Conservation (phyloP, 2,329 filamentous ascomycete genomes). For the Colletotrichum brevisporum region DNA sequence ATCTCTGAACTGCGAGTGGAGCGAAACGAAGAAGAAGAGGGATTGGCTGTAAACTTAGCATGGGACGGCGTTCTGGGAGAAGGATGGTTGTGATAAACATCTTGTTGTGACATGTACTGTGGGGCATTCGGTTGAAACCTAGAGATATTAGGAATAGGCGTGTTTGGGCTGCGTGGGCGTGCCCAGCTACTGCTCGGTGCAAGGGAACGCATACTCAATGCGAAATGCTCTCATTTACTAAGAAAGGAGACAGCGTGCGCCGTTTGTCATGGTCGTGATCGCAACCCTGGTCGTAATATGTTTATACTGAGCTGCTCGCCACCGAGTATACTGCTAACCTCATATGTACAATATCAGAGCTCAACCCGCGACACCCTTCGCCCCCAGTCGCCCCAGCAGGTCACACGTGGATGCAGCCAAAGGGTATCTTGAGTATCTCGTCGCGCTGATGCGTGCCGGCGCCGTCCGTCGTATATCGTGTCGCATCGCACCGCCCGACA, state of each 20-base stretch:
- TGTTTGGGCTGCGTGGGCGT: background rate
- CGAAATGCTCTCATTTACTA: background rate
- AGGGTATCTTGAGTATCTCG: constrained; percentile 40
- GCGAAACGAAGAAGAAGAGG: background rate
- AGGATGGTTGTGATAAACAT: background rate
- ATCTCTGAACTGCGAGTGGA: constrained; percentile 47
- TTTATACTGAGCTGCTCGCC: constrained; percentile 35
- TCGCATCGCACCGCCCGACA: constrained; percentile 6
- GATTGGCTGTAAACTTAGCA: constrained; percentile 1
- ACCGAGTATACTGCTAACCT: constrained; percentile 23
- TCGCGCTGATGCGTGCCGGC: constrained; percentile 10
- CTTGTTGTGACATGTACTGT: background rate
- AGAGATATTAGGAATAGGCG: constrained; percentile 4
- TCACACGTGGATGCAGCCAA: constrained; percentile 25
- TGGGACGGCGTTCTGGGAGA: constrained; percentile 31
- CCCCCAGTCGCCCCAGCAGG: background rate
- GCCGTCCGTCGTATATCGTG: background rate
- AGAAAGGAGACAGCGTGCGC: background rate
- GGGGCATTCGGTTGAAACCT: background rate
- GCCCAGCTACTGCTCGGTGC: background rate
- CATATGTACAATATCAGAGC: constrained; percentile 30
- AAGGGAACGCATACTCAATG: background rate
- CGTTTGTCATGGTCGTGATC: background rate
- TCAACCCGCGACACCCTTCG: constrained; percentile 1
- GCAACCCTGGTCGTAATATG: background rate